phyloP scores from a whole-genome alignment of 2,329 filamentous ascomycete genomes.

The Ophiocordyceps camponoti-saundersi region DNA sequence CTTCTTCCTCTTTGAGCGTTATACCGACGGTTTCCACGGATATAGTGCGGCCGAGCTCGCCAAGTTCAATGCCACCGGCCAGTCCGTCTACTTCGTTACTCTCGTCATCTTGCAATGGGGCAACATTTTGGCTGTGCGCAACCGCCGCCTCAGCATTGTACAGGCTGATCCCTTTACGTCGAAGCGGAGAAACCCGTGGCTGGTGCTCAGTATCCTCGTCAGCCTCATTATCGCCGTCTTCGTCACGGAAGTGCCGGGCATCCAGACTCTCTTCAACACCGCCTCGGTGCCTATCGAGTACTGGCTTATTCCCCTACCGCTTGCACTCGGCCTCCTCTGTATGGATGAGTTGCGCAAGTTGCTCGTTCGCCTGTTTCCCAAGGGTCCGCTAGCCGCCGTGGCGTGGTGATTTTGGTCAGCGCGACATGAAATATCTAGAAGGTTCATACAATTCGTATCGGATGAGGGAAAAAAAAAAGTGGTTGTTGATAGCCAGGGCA shows the following conservation, averaged over 20 bases:
- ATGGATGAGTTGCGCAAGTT: conserved; percentile 37
- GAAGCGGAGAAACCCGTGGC: conserved; percentile 30
- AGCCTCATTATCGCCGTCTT: conserved; percentile 34
- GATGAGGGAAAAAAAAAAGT: too few species aligned
- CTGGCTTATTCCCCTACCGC: conserved; percentile 32
- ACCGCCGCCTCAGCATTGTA: conserved; percentile 31
- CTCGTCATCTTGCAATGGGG: conserved; percentile 37
- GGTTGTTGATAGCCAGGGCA: too few species aligned
- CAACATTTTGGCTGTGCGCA: conserved; percentile 33
- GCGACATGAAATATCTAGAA: too few species aligned
- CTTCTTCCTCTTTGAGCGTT: conserved; percentile 31
- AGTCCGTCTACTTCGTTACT: conserved; percentile 36
- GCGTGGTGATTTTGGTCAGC: too few species aligned
- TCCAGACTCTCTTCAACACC: conserved; percentile 30
- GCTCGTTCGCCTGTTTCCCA: conserved; percentile 26
- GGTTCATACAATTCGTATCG: too few species aligned
- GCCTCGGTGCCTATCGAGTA: conserved; percentile 31
- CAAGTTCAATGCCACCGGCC: conserved; percentile 29
- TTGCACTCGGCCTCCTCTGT: conserved; percentile 29
- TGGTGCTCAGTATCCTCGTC: conserved; percentile 26
- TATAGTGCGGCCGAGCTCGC: conserved; percentile 26
- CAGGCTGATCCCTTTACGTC: conserved; percentile 31
- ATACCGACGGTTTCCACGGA: conserved; percentile 29
- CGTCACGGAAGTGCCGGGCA: conserved; percentile 31
- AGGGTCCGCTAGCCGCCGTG: conserved; percentile 24